A percentile compares a stretch with the other conserved stretches of the same genome.
Evolutionary conservation across 1,139 yeast genomes (phyloP).

Genomic region (Suhomyces bribrorum): DNA sequence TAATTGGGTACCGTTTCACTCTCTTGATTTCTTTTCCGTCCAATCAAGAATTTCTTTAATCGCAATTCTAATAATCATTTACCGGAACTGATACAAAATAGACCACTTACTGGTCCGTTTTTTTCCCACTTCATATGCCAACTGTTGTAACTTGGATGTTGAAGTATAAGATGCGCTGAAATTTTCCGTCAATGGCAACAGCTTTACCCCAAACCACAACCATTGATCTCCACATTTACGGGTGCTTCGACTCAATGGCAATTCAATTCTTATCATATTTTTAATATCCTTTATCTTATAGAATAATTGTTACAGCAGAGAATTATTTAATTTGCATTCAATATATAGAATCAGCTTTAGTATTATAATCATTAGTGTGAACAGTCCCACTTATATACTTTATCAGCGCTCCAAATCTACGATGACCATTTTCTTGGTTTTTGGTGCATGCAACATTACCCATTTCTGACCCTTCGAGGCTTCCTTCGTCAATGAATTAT

Average conservation of each 20-base stretch:
- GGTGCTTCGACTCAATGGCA: too few relatives aligned
- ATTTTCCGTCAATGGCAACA: not conserved
- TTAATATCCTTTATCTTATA: slow-evolving; percentile 10
- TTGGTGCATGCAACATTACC: slow-evolving; percentile 74
- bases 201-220: not conserved
- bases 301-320: not conserved
- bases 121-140: too few relatives aligned
- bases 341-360: slow-evolving; percentile 1
- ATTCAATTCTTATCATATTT: slow-evolving; percentile 11
- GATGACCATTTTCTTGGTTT: slow-evolving; percentile 68
- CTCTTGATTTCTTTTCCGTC: not conserved
- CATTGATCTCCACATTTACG: too few relatives aligned
- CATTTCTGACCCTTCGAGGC: slow-evolving; percentile 68
- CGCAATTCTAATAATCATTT: too few relatives aligned
- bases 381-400: not conserved
- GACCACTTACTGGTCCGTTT: too few relatives aligned
- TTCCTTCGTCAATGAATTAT: slow-evolving; percentile 71
- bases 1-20: not conserved
- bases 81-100: too few relatives aligned
- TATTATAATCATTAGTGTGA: not conserved
- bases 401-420: slow-evolving; percentile 62
- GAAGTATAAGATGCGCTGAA: not conserved
- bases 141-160: too few relatives aligned
- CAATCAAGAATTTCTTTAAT: too few relatives aligned
- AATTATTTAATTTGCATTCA: not conserved